Conservation (phyloP, 179 eudicot genomes). For the Nepenthes alata region DNA sequence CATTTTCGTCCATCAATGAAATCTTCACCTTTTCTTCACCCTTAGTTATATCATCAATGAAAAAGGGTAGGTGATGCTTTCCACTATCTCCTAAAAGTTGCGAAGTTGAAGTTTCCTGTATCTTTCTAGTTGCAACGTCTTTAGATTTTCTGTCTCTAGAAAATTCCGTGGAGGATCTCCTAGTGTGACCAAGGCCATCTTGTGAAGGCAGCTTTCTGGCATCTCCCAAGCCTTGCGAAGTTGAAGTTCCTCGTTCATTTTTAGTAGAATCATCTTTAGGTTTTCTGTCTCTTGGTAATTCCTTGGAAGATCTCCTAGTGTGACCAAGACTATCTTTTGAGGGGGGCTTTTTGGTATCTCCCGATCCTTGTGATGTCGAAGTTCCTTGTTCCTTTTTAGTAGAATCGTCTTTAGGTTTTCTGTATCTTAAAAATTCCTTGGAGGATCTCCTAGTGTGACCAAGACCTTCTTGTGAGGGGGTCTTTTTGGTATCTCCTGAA, state of each 20-base stretch:
- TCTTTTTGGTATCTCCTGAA: too few species aligned
- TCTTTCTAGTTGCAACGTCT: slow-evolving; percentile 9
- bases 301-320: slow-evolving; percentile 5
- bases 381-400: slow-evolving; percentile 8
- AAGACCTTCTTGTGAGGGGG: neutral
- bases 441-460: slow-evolving; percentile 6
- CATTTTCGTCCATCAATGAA: slow-evolving; percentile 43
- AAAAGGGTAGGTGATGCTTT: slow-evolving; percentile 19
- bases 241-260: slow-evolving; percentile 9
- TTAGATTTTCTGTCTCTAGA: neutral
- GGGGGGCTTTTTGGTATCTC: slow-evolving; percentile 13
- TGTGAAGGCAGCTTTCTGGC: slow-evolving; percentile 10
- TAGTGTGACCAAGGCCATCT: slow-evolving; percentile 1
- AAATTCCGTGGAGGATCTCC: slow-evolving; percentile 2
- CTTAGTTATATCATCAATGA: slow-evolving; percentile 51
- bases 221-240: slow-evolving; percentile 17
- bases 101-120: slow-evolving; percentile 9
- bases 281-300: neutral
- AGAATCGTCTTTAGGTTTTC: slow-evolving; percentile 2
- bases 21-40: slow-evolving; percentile 62
- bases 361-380: slow-evolving; percentile 18
- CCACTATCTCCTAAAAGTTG: slow-evolving; percentile 16
- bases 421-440: neutral
- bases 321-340: neutral
- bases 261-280: slow-evolving; percentile 7